These are phyloP conservation scores for Verbena officinalis DNA, from an alignment of 257 asterid species.

Conservation along the genomic window DNA sequence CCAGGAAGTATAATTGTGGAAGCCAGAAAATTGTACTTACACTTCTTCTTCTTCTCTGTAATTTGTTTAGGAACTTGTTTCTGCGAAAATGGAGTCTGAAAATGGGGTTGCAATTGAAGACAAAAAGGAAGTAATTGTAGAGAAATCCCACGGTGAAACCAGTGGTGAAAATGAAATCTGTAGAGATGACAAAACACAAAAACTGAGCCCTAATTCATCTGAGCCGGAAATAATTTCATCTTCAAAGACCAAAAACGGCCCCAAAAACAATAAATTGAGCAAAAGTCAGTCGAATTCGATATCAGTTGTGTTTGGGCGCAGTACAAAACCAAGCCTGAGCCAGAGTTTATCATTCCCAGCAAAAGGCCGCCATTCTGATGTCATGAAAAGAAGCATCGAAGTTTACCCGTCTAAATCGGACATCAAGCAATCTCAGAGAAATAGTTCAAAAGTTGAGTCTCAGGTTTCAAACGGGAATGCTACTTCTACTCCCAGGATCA, in stretches of 20 bases:
- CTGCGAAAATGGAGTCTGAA: slow-evolving; percentile 55
- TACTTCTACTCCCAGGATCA: slow-evolving; percentile 24
- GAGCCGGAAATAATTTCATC: slow-evolving; percentile 30
- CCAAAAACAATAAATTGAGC: slow-evolving; percentile 41
- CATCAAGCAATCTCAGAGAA: slow-evolving; percentile 39
- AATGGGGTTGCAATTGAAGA: slow-evolving; percentile 56
- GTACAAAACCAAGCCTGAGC: slow-evolving; percentile 43
- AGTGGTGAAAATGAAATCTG: slow-evolving; percentile 34
- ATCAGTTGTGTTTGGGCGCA: slow-evolving; percentile 50
- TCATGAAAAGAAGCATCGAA: slow-evolving; percentile 61
- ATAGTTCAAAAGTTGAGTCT: slow-evolving; percentile 42
- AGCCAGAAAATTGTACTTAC: not conserved
- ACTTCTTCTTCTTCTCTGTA: not conserved
- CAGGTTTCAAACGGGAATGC: slow-evolving; percentile 40
- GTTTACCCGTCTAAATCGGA: slow-evolving; percentile 45
- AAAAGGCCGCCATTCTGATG: slow-evolving; percentile 49
- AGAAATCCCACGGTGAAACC: slow-evolving; percentile 34
- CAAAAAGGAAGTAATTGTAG: slow-evolving; percentile 33
- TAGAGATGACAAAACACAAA: slow-evolving; percentile 32
- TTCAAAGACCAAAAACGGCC: slow-evolving; percentile 30
- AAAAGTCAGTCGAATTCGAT: slow-evolving; percentile 44
- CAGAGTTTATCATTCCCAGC: slow-evolving; percentile 73
- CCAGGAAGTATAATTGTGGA: not conserved
- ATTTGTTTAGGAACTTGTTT: slow-evolving; percentile 17
- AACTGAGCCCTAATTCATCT: slow-evolving; percentile 35